Base-by-base conservation (phyloP, 306 rosid genomes). In the Dryas drummondii region DNA sequence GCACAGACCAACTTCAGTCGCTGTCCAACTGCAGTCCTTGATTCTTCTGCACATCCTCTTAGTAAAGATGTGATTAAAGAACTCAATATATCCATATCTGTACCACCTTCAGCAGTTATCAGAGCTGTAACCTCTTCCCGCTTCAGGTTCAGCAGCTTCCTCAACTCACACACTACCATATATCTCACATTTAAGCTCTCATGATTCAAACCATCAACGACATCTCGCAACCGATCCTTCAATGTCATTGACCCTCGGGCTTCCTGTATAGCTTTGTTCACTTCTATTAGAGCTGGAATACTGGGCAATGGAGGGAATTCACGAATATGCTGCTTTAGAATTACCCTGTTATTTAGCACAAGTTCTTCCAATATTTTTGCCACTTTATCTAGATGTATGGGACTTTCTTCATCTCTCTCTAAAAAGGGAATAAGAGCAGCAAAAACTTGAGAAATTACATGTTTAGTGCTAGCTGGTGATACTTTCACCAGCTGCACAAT, bases 111-210 rank as follows among this genome's bases (percentile, higher is more conserved):
- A 46, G 96, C 87, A 67, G 85, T 82, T 80, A 91, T 87, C 32
- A 94, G 85, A 81, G 83, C 77, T 71, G 97, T 84, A 63, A 88
- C 89, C 81, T 88, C 93, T 75, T 87, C 90, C 88, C 90, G 83
- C 80, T 90, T 90, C 83, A 80, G 78, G 87, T 85, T 87, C 82
- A 94, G 84, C 83, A 94, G 90, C 80, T 94, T 94, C 79, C 82
- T 83, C 85, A 94, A 80, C 79, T 94, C 97, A 12, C 88, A 86
- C 13, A 79, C 90, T 71, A 94, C 97, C 98, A 94, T 91, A 80
- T 94, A 94, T 82, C 97, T 85, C 82, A 91, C 98, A 82, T 88
- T 91, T 82, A 94, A 84, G 87, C 89, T 91, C 85, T 94, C 98
- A 58, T 91, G 93, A 90, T 91, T 91, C 86, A 94, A 84, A 79